phyloP scores from a whole-genome alignment of 2,329 filamentous ascomycete genomes.

The Bipolaris zeicola region DNA sequence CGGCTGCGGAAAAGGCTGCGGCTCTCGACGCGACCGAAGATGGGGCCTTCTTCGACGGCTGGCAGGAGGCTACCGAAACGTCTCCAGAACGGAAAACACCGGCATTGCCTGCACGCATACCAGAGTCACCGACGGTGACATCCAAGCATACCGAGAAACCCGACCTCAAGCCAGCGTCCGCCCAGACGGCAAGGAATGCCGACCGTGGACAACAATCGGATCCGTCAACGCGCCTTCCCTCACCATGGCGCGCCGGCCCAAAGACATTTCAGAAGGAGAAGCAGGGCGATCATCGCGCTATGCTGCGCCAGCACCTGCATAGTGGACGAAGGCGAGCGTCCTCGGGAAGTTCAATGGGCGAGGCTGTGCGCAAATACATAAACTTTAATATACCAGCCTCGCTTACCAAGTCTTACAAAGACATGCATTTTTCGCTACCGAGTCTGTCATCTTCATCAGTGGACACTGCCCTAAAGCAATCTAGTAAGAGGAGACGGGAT shows the following conservation, averaged over 20 bases:
- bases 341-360: constrained; percentile 46
- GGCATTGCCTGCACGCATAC: not conserved
- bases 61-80: constrained; percentile 31
- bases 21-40: constrained; percentile 55
- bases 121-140: not conserved
- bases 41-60: constrained; percentile 56
- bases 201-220: constrained; percentile 16
- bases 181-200: constrained; percentile 9
- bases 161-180: not conserved
- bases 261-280: constrained; percentile 42
- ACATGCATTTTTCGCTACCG: constrained; percentile 46
- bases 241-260: constrained; percentile 53
- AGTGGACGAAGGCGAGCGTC: constrained; percentile 47
- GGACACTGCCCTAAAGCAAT: constrained; percentile 22
- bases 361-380: constrained; percentile 45
- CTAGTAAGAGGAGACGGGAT: constrained; percentile 22
- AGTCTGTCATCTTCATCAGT: constrained; percentile 39
- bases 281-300: constrained; percentile 43
- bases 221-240: constrained; percentile 45
- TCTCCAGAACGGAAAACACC: constrained; percentile 1
- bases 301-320: constrained; percentile 48
- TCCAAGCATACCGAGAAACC: not conserved
- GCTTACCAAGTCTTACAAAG: constrained; percentile 43
- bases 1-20: constrained; percentile 64
- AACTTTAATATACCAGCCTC: constrained; percentile 45